These are phyloP conservation scores for Diaporthe batatas DNA, from an alignment of 2,329 filamentous ascomycete species.

Conservation along the genomic window DNA sequence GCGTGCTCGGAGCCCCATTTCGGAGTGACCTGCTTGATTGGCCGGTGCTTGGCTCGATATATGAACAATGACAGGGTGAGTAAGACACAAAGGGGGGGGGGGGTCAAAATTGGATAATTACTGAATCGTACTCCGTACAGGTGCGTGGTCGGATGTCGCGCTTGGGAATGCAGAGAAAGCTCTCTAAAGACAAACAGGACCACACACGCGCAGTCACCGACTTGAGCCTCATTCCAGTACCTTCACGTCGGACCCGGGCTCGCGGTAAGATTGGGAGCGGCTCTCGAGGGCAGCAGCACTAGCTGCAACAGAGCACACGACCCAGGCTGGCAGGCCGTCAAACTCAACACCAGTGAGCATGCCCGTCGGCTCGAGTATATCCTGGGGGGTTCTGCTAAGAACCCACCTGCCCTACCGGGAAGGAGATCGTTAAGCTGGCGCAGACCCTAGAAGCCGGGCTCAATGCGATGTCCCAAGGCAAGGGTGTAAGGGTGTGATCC, in stretches of 20 bases:
- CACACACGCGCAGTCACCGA: background rate
- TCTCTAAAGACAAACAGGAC: background rate
- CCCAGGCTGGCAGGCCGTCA: background rate
- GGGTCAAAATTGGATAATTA: background rate
- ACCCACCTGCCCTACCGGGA: constrained; percentile 27
- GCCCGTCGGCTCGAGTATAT: background rate
- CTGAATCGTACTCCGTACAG: constrained; percentile 1
- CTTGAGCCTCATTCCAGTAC: constrained; percentile 35
- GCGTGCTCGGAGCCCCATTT: background rate
- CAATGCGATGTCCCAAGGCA: constrained; percentile 20
- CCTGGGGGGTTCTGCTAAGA: constrained; percentile 10
- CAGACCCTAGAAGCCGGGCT: constrained; percentile 32
- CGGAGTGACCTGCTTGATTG: background rate
- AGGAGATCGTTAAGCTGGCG: constrained; percentile 29
- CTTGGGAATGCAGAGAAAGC: constrained; percentile 4
- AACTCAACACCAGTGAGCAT: background rate
- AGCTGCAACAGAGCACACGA: background rate
- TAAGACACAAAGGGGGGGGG: background rate
- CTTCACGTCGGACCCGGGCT: constrained; percentile 6
- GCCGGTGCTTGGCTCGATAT: constrained; percentile 6
- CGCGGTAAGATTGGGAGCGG: constrained; percentile 8
- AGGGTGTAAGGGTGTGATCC: constrained; percentile 3
- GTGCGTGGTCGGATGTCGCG: background rate
- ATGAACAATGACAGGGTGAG: background rate
- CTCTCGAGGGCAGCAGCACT: background rate